Evolutionary conservation across 2,329 filamentous ascomycete genomes (phyloP).

Genomic region (Aspergillus japonicus): DNA sequence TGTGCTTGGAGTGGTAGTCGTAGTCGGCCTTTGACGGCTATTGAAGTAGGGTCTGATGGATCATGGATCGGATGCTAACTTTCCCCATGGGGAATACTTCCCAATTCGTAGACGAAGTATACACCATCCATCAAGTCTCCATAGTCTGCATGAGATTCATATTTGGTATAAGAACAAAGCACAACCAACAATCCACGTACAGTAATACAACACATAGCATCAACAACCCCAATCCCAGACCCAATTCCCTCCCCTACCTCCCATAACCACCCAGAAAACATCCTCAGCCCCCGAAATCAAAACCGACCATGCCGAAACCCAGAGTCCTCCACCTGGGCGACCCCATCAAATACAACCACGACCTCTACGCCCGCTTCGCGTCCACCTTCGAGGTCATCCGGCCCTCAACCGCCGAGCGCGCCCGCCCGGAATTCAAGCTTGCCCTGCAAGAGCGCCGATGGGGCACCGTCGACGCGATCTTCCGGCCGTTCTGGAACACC

Average conservation of each 20-base stretch:
- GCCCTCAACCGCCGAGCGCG: constrained; percentile 34
- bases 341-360: constrained; percentile 50
- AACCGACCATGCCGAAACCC: constrained; percentile 29
- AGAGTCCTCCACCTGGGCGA: constrained; percentile 48
- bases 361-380: constrained; percentile 42
- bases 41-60: too few relatives aligned
- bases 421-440: constrained; percentile 41
- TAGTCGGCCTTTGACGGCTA: too few relatives aligned
- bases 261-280: too few relatives aligned
- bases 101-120: too few relatives aligned
- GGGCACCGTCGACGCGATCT: constrained; percentile 48
- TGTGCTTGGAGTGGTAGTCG: too few relatives aligned
- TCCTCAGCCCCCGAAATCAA: too few relatives aligned
- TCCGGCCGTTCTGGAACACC: constrained; percentile 63
- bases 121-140: too few relatives aligned
- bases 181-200: too few relatives aligned
- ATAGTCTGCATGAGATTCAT: too few relatives aligned
- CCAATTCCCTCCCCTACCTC: neutral
- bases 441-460: constrained; percentile 43
- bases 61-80: too few relatives aligned
- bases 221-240: neutral
- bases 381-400: constrained; percentile 44
- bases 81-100: too few relatives aligned
- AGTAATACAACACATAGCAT: neutral
- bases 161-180: too few relatives aligned